These are phyloP conservation scores for Panicum virgatum DNA, from an alignment of 202 grass and related monocot species.

Conservation along the genomic window DNA sequence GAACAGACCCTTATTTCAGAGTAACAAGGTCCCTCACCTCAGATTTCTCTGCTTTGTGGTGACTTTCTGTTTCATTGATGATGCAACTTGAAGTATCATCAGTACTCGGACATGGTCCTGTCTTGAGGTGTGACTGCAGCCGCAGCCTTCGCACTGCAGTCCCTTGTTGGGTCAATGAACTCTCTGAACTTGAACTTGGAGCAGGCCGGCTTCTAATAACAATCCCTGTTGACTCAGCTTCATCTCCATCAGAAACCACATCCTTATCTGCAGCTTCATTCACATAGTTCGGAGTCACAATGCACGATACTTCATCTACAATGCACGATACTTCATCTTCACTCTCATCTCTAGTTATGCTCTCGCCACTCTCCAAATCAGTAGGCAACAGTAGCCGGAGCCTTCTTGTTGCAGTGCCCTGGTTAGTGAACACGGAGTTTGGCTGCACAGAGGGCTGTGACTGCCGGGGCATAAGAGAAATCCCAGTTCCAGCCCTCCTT, in stretches of 20 bases:
- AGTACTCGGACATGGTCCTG: constrained; percentile 15
- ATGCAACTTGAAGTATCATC: constrained; percentile 47
- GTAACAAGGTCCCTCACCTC: constrained; percentile 39
- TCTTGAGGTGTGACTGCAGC: constrained; percentile 34
- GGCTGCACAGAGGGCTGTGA: constrained; percentile 12
- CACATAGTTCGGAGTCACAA: not conserved
- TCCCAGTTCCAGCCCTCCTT: constrained; percentile 44
- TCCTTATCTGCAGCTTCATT: constrained; percentile 23
- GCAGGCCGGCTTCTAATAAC: constrained; percentile 28
- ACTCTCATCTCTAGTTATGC: constrained; percentile 15
- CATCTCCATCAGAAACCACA: constrained; percentile 35
- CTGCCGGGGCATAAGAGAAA: constrained; percentile 39
- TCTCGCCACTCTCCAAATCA: constrained; percentile 9
- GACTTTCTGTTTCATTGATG: constrained; percentile 10
- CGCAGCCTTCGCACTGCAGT: constrained; percentile 40
- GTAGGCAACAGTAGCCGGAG: constrained; percentile 20
- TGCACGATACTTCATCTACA: constrained; percentile 35
- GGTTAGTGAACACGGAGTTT: not conserved
- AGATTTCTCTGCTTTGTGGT: not conserved
- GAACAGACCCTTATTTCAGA: too few relatives aligned
- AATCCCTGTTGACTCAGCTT: constrained; percentile 48
- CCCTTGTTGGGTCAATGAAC: constrained; percentile 42
- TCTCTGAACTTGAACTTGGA: constrained; percentile 37
- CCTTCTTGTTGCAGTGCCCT: constrained; percentile 58
- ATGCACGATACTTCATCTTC: constrained; percentile 34